Evolutionary conservation across 805 yeast species (phyloP), one percentile per base, ranked within the genome.

Genomic region (Clavispora phyllophila): DNA sequence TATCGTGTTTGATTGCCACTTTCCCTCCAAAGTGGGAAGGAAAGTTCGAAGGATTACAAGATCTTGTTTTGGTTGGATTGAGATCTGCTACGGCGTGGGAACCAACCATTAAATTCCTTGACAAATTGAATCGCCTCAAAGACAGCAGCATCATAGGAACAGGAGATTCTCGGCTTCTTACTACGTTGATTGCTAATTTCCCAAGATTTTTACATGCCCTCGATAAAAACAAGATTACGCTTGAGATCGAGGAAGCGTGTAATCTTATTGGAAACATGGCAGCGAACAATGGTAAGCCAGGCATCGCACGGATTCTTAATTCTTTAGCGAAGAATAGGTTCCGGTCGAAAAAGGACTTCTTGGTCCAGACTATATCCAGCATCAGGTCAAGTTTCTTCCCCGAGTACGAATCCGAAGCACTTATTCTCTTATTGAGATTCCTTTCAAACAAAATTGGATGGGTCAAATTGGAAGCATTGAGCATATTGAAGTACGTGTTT

Each of bases 11-110:
- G 45, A 78, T 87, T 14, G 77, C 93, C 0, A 85, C 93, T 0
- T 93, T 90, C 58, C 99, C 99, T 0, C 81, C 93, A 0, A 84
- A 86, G 44, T 93, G 98, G 99, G 96, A 90, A 57, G 96, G 97
- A 1, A 76, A 81, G 43, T 93, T 89, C 61, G 91, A 84, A 55
- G 98, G 98, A 0, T 67, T 93, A 6, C 96, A 89, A 54, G 82
- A 77, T 36, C 73, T 84, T 15, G 79, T 90, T 0, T 69, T 88
- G 75, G 78, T 81, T 36, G 99, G 99, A 0, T 66, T 95, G 43
- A 67, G 96, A 41, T 89, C 97, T 0, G 70, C 89, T 1, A 78
- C 80, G 39, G 78, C 96, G 0, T 85, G 82, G 68, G 95, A 87
- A 9, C 81, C 86, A 10, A 77, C 96, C 1, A 66, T 88, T 53